Evolutionary conservation across 495 filamentous ascomycete genomes (phyloP).

Genomic region (Talaromyces stipitatus): DNA sequence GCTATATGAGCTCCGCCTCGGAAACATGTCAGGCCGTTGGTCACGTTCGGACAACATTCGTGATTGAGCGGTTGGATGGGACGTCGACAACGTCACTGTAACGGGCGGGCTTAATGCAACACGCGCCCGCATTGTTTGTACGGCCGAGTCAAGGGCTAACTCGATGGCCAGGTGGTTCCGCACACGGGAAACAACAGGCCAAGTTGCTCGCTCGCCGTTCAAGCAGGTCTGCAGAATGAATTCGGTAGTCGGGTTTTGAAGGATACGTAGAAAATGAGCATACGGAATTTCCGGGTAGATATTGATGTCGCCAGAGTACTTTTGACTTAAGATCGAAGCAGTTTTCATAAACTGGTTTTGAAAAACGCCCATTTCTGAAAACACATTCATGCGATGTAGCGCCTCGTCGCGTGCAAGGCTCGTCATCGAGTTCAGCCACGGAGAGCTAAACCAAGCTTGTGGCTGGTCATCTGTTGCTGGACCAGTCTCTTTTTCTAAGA

Average conservation of each 20-base stretch:
- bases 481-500: constrained; percentile 40
- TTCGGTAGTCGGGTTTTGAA: constrained; percentile 82
- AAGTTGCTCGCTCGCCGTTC: constrained; percentile 77
- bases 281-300: constrained; percentile 77
- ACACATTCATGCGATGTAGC: constrained; percentile 70
- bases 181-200: constrained; percentile 79
- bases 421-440: constrained; percentile 62
- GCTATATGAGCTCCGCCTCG: constrained; percentile 27
- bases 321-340: constrained; percentile 75
- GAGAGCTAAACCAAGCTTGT: constrained; percentile 30
- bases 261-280: constrained; percentile 63
- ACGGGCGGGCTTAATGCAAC: constrained; percentile 68
- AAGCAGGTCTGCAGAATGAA: constrained; percentile 76
- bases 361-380: constrained; percentile 78
- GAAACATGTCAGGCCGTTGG: constrained; percentile 12
- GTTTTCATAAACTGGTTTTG: constrained; percentile 73
- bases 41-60: constrained; percentile 16
- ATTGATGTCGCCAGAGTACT: constrained; percentile 92
- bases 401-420: constrained; percentile 74
- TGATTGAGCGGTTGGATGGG: constrained; percentile 13
- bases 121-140: constrained; percentile 64
- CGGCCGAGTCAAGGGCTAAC: constrained; percentile 74
- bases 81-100: constrained; percentile 50
- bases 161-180: constrained; percentile 81
- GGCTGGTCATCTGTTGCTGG: constrained; percentile 54